A percentile compares a stretch with the other conserved stretches of the same genome.
Evolutionary conservation across 164 flowering plant species (phyloP).

Genomic region (Protea cynaroides): DNA sequence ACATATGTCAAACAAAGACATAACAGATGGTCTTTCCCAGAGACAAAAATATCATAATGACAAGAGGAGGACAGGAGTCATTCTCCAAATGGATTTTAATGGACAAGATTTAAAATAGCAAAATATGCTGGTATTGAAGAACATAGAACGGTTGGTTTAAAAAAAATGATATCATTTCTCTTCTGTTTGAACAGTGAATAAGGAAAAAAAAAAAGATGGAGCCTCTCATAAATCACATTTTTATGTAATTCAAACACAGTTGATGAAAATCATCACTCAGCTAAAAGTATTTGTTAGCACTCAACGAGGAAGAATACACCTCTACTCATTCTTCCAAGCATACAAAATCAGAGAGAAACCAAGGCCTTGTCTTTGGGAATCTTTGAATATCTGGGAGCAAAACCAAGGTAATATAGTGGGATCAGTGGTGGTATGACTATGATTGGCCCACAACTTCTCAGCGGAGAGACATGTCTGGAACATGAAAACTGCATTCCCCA

Average conservation of each 20-base stretch:
- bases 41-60: too few relatives aligned
- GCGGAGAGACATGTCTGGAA: conserved; percentile 26
- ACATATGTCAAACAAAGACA: too few relatives aligned
- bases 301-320: conserved; percentile 10
- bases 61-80: neutral
- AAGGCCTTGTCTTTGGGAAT: conserved; percentile 21
- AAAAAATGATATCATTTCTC: conserved; percentile 8
- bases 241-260: conserved; percentile 23
- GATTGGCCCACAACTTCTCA: conserved; percentile 21
- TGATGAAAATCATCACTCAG: conserved; percentile 28
- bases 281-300: conserved; percentile 36
- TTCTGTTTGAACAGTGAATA: conserved; percentile 14
- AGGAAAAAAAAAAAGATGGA: conserved; percentile 10
- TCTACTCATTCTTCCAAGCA: conserved; percentile 52
- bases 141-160: conserved; percentile 11
- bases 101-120: conserved; percentile 1
- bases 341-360: conserved; percentile 40
- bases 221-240: conserved; percentile 17
- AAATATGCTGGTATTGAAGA: neutral
- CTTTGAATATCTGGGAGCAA: conserved; percentile 24
- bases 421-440: conserved; percentile 7
- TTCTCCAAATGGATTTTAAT: neutral
- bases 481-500: conserved; percentile 32
- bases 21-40: too few relatives aligned
- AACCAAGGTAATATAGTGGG: conserved; percentile 21